Conservation (phyloP, 352 stramenopile species). For the Phytopythium ostracodes region DNA sequence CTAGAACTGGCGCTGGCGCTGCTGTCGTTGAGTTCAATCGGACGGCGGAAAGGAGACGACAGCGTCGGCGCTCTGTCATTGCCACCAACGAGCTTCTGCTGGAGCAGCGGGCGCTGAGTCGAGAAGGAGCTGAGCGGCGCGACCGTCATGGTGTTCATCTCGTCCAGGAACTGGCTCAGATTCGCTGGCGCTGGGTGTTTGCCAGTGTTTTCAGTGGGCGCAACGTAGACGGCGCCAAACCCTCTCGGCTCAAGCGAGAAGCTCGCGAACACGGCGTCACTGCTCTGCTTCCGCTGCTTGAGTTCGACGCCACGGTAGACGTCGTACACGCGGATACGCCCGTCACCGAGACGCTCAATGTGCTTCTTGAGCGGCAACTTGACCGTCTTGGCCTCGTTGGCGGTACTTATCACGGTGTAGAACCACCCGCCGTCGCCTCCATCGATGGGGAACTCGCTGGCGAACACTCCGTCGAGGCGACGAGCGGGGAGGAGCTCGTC, state of each 20-base stretch:
- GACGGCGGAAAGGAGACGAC: background rate
- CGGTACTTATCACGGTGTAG: constrained; percentile 62
- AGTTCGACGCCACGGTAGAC: constrained; percentile 57
- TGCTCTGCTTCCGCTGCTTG: constrained; percentile 6
- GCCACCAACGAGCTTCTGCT: constrained; percentile 26
- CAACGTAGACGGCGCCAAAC: constrained; percentile 55
- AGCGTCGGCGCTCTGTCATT: background rate
- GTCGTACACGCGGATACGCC: constrained; percentile 40
- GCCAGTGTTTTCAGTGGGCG: constrained; percentile 9
- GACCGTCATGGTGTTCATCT: constrained; percentile 46
- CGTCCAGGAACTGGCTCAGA: constrained; percentile 34
- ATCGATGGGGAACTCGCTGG: constrained; percentile 39
- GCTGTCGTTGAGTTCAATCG: background rate
- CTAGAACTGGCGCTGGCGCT: background rate
- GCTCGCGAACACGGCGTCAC: constrained; percentile 12
- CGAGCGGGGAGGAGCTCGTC: constrained; percentile 8
- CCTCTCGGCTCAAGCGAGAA: constrained; percentile 46
- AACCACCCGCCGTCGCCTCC: constrained; percentile 20
- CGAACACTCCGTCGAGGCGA: constrained; percentile 29
- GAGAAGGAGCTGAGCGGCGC: constrained; percentile 46
- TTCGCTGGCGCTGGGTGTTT: constrained; percentile 11
- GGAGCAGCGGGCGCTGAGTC: constrained; percentile 28
- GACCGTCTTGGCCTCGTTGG: constrained; percentile 21
- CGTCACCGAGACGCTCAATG: background rate
- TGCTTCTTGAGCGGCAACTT: constrained; percentile 27